Evolutionary conservation across 148 eudicot genomes (phyloP).

Genomic region (Suaeda aralocaspica): DNA sequence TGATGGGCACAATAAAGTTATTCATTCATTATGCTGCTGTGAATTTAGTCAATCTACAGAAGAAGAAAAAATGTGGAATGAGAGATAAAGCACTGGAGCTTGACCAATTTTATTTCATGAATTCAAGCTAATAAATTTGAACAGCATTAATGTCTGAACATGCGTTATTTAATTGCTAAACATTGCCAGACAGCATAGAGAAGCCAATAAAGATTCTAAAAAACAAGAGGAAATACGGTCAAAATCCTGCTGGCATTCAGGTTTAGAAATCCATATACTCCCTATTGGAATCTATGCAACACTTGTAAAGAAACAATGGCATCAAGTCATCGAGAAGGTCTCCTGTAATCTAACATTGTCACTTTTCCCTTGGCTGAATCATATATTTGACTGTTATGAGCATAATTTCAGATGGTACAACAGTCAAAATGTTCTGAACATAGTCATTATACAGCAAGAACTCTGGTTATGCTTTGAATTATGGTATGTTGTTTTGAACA

Average conservation of each 20-base stretch:
- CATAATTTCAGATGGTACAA: neutral
- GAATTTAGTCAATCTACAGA: neutral
- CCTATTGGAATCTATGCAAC: neutral
- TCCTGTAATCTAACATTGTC: no score
- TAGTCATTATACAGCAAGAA: neutral
- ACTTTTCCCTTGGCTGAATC: neutral
- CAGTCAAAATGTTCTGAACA: neutral
- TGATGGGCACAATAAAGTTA: neutral
- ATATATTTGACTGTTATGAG: neutral
- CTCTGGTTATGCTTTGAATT: neutral
- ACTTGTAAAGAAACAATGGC: neutral
- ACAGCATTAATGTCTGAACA: no score
- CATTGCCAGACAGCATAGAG: no score
- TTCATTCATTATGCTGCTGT: neutral
- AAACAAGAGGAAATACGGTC: no score
- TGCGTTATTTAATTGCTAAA: no score
- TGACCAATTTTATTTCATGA: neutral
- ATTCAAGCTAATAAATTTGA: neutral
- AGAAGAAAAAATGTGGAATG: neutral
- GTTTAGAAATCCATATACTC: no score
- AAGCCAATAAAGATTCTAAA: no score
- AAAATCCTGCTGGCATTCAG: no score
- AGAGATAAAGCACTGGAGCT: neutral
- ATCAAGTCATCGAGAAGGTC: no score
- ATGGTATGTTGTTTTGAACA: neutral